Evolutionary conservation across 2,329 filamentous ascomycete species (phyloP).

Genomic region (Trichophyton simii): DNA sequence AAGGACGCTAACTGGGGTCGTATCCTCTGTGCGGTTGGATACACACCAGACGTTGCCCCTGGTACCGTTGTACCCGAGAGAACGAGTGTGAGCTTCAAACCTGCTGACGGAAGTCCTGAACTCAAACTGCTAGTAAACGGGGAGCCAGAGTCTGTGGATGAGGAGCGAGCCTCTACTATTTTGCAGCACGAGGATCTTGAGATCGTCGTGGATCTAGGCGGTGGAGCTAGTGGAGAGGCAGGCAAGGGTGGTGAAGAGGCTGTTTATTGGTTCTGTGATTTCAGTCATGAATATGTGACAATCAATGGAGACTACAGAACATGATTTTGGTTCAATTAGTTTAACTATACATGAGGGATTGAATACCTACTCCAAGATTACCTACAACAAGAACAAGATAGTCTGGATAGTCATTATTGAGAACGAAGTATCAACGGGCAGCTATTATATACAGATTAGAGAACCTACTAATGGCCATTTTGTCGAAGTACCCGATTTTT

Average conservation of each 20-base stretch:
- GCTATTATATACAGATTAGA: conserved; percentile 10
- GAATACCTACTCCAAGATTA: not conserved
- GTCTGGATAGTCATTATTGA: not conserved
- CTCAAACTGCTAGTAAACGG: conserved; percentile 48
- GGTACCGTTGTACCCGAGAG: conserved; percentile 40
- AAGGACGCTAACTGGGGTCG: conserved; percentile 98
- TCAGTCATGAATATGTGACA: conserved; percentile 57
- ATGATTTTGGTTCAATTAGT: conserved; percentile 19
- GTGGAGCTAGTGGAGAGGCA: conserved; percentile 32
- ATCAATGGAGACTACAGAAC: conserved; percentile 58
- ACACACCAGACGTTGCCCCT: conserved; percentile 43
- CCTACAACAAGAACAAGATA: not conserved
- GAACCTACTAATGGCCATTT: conserved; percentile 7
- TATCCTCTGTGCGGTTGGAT: conserved; percentile 88
- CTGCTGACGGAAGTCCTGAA: conserved; percentile 43
- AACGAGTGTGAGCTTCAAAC: conserved; percentile 51
- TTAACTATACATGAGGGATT: not conserved
- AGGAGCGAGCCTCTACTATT: conserved; percentile 46
- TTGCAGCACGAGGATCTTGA: conserved; percentile 51
- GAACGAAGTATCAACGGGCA: not conserved
- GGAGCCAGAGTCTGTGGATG: conserved; percentile 51
- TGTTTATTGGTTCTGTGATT: conserved; percentile 54
- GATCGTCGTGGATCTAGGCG: conserved; percentile 47
- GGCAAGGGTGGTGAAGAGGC: conserved; percentile 40
- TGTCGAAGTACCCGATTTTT: not conserved